Evolutionary conservation across 2,329 filamentous ascomycete species (phyloP).

Genomic region (Sporothrix mexicana): DNA sequence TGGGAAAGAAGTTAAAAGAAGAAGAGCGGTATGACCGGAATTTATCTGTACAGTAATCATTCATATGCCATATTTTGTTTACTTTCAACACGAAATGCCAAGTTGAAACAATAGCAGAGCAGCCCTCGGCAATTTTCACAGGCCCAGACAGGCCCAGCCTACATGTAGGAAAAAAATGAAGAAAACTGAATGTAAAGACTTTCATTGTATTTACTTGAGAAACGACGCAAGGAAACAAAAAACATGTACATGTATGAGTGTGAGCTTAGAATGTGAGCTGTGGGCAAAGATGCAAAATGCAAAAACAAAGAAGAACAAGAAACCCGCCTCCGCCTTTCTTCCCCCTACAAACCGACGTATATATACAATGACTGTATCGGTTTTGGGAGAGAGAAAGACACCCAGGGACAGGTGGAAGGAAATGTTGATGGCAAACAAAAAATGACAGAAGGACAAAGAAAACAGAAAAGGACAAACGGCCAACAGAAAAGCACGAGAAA

Average conservation of each 20-base stretch:
- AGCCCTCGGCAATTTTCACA: too few relatives aligned
- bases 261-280: background rate
- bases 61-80: too few relatives aligned
- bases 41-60: too few relatives aligned
- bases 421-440: constrained; percentile 12
- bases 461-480: constrained; percentile 1
- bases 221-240: background rate
- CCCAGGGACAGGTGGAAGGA: background rate
- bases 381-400: too few relatives aligned
- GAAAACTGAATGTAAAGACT: background rate
- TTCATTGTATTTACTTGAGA: background rate
- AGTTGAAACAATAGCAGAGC: too few relatives aligned
- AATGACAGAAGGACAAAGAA: constrained; percentile 1
- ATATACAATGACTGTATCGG: background rate
- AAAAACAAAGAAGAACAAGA: background rate
- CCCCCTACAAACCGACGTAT: background rate
- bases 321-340: background rate
- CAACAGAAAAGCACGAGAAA: constrained; percentile 17
- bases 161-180: background rate
- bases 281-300: background rate
- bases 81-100: too few relatives aligned
- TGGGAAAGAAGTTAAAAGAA: background rate
- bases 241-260: background rate
- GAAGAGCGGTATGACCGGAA: background rate
- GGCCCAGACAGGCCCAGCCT: too few relatives aligned